A percentile compares a stretch with the other conserved stretches of the same genome.
Evolutionary conservation across 192 early-diverging fungal genomes (phyloP).

Genomic region (Mycoemilia scoparia): DNA sequence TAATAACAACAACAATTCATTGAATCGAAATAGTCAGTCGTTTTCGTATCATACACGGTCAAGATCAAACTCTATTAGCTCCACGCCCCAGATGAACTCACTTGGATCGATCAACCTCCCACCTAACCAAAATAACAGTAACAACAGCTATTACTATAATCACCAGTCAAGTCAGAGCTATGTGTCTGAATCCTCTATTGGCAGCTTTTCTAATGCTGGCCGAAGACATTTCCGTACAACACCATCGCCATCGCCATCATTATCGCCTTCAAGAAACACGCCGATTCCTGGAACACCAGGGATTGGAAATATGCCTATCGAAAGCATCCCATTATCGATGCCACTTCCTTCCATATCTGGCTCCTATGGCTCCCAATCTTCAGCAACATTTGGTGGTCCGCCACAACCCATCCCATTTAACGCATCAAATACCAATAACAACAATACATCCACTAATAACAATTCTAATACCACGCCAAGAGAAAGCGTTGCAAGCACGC

Average conservation of each 20-base stretch:
- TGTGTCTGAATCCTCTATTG: too few species aligned
- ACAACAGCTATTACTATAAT: too few species aligned
- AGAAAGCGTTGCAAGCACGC: too few species aligned
- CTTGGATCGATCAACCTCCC: background rate
- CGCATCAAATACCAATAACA: conserved; percentile 7
- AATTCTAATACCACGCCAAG: too few species aligned
- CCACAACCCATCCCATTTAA: conserved; percentile 1
- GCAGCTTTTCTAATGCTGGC: too few species aligned
- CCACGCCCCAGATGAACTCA: conserved; percentile 1
- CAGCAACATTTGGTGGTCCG: conserved; percentile 10
- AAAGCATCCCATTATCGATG: conserved; percentile 10
- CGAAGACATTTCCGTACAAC: background rate
- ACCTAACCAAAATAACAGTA: conserved; percentile 1
- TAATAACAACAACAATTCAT: conserved; percentile 5
- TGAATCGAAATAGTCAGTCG: background rate
- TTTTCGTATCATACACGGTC: background rate
- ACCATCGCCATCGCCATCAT: conserved; percentile 15
- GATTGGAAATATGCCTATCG: conserved; percentile 24
- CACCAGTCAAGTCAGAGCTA: too few species aligned
- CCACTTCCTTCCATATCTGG: conserved; percentile 18
- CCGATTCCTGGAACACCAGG: conserved; percentile 30
- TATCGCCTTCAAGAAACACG: conserved; percentile 21
- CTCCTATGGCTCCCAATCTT: conserved; percentile 9
- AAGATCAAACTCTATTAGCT: background rate
- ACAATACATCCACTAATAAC: too few species aligned